phyloP scores from a whole-genome alignment of 768 basidiomycete species.

The Chalciporus sphaerocephalus region DNA sequence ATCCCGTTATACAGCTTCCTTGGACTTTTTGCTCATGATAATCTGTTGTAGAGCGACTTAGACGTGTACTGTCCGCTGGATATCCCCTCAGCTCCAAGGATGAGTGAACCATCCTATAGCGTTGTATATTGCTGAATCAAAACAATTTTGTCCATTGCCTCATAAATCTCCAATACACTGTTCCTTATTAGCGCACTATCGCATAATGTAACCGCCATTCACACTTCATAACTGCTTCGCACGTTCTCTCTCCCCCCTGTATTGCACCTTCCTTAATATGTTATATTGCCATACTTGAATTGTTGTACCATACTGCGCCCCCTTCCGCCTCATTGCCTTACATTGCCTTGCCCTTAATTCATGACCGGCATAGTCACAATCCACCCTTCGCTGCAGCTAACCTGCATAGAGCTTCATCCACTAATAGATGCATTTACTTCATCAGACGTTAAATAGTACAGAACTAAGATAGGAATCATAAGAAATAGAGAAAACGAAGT shows the following conservation, averaged over 20 bases:
- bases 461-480: conserved; percentile 21
- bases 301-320: background rate
- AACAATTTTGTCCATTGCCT: conserved; percentile 1
- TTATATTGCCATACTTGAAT: background rate
- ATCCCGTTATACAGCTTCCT: background rate
- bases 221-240: background rate
- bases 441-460: conserved; percentile 5
- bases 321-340: too few species aligned
- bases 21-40: conserved; percentile 3
- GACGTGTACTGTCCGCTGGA: conserved; percentile 25
- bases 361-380: background rate
- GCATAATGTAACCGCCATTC: background rate
- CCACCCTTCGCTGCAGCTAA: background rate
- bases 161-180: background rate
- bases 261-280: background rate
- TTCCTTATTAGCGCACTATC: background rate
- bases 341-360: background rate
- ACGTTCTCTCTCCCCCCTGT: background rate
- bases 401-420: background rate
- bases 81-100: conserved; percentile 5
- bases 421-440: background rate
- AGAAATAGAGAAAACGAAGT: conserved; percentile 1
- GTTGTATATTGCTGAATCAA: background rate
- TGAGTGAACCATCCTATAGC: conserved; percentile 6
- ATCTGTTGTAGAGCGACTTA: conserved; percentile 23